Base-by-base conservation (phyloP, 163 green algal species). In the Scenedesmus sp. region DNA sequence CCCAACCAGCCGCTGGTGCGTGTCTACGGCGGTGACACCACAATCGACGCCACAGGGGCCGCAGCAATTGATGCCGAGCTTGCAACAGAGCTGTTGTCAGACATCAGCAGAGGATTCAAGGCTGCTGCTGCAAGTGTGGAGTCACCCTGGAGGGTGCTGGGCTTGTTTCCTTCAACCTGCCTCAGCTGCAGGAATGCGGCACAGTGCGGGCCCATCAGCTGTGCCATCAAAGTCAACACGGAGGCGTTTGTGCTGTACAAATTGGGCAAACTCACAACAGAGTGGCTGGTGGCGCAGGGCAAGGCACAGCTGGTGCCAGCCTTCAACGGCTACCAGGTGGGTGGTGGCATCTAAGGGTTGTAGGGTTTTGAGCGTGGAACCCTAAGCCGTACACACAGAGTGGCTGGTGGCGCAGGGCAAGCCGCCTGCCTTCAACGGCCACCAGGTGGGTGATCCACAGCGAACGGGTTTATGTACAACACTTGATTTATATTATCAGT, bases 281-380 rank as follows among this genome's bases (percentile, higher is more conserved):
- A 23, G 12, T 91, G 87, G 87, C 73, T 91, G 73, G 81, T 54
- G 20, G 26, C 67, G n/a, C 20, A 15, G 55, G 87, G 87, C 70
- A 54, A 64, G 20, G 52, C 16, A 15, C 10, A 60, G 57, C 26
- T 91, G 12, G 55, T 91, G 16, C 87, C 87, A 59, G 87, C 87
- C 20, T 90, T 91, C 87, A 91, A 91, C n/a, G 87, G 87, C 5
- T 91, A 34, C 55, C 87, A 91, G 62, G 87, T 85, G 70, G 70
- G 70, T 79, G 70, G 1, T 13, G 4, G 23, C 6, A 23, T 64
- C 59, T 46, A 46, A 46, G 34, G 34, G 34, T 46, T 46, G 34
- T 46, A 46, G 34, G 34, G 34, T 46, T 46, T 46, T 46, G 34
- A 46, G 34, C 34, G 34, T 46, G 34, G 34, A 46, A 46, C 34